Evolutionary conservation across 1,139 yeast genomes (phyloP).

Genomic region (Lodderomyces elongisporus): DNA sequence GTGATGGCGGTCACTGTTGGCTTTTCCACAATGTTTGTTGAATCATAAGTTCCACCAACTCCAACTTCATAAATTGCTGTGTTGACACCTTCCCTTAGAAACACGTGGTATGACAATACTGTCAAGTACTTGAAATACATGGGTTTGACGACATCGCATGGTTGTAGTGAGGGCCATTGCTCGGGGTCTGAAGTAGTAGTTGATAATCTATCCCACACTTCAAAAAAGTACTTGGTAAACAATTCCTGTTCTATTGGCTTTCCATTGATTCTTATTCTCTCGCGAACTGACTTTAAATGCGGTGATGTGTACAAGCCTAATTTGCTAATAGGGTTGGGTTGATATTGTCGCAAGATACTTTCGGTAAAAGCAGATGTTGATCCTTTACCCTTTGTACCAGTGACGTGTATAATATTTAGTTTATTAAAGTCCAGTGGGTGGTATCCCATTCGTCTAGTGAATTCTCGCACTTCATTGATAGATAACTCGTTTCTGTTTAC

Average conservation of each 20-base stretch:
- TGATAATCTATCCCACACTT: conserved; percentile 82
- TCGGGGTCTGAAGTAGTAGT: conserved; percentile 50
- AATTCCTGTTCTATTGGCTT: conserved; percentile 72
- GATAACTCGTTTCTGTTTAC: conserved; percentile 62
- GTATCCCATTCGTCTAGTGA: conserved; percentile 86
- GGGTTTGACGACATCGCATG: conserved; percentile 64
- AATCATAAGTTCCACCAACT: conserved; percentile 95
- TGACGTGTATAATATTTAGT: conserved; percentile 80
- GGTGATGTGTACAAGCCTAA: conserved; percentile 94
- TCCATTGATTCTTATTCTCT: conserved; percentile 85
- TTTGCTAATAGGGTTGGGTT: conserved; percentile 36
- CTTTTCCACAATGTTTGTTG: conserved; percentile 75
- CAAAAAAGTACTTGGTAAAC: conserved; percentile 86
- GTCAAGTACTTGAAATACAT: conserved; percentile 92
- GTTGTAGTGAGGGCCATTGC: conserved; percentile 69
- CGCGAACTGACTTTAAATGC: conserved; percentile 88
- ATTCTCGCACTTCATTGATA: conserved; percentile 84
- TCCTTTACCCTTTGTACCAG: conserved; percentile 99
- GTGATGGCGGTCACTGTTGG: conserved; percentile 89
- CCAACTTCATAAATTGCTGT: conserved; percentile 97
- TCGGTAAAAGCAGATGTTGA: conserved; percentile 95
- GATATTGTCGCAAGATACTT: conserved; percentile 67
- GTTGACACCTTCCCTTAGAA: conserved; percentile 79
- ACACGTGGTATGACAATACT: conserved; percentile 83
- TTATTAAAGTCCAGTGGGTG: conserved; percentile 61